Evolutionary conservation across 1,284 basidiomycete genomes (phyloP), one percentile per base, ranked within the genome.

Genomic region (Austropuccinia psidii): DNA sequence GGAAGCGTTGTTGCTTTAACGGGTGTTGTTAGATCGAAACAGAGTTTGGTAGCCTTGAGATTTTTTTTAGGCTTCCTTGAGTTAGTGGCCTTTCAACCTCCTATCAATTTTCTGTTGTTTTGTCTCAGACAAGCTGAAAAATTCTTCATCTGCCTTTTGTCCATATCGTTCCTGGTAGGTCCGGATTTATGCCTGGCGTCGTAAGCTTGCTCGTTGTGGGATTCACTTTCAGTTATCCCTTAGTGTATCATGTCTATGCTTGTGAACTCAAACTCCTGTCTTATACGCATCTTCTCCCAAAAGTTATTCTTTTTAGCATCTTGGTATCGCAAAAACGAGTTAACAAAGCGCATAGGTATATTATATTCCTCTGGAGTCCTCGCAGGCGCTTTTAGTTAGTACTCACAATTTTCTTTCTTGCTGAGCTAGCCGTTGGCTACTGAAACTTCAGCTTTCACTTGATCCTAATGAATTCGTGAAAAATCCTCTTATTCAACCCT

Each of bases 251-350:
- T n/a, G n/a, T n/a, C n/a, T n/a, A n/a, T n/a, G n/a, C n/a, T n/a
- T n/a, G n/a, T n/a, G n/a, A n/a, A n/a, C n/a, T n/a, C n/a, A n/a
- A n/a, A n/a, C n/a, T n/a, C n/a, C n/a, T n/a, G n/a, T n/a, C n/a
- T n/a, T n/a, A n/a, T n/a, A n/a, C n/a, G n/a, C n/a, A n/a, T n/a
- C n/a, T n/a, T n/a, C n/a, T n/a, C n/a, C n/a, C n/a, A 21, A 6
- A 5, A 74, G 0, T n/a, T 78, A 24, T 76, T 70, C 7, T 52
- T 77, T 24, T 29, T 78, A 6, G 74, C 75, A 2, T 75, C 67
- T 19, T 78, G 77, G 24, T 78, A 78, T 54, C 68, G 65, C 13
- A 76, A 76, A 39, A 69, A 73, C 24, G 76, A 78, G 64, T 75
- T 78, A 67, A 76, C 75, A 1, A 77, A 75, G 1, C 58, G 77